Evolutionary conservation across 345 rosid species (phyloP), one percentile per base, ranked within the genome.

Genomic region (Acer saccharum): DNA sequence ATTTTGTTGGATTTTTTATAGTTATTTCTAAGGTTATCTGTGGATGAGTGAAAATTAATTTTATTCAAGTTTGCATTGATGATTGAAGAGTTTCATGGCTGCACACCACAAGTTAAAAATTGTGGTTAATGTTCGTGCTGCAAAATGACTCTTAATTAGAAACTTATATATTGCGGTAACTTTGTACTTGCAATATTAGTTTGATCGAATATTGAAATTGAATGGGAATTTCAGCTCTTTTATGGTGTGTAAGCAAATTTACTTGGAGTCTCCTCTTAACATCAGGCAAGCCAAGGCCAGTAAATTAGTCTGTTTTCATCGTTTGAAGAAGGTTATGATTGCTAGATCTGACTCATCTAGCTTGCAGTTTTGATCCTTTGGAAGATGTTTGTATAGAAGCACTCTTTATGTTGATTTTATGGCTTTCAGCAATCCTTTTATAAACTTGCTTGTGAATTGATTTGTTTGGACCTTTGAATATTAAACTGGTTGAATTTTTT

Each of bases 331-430:
- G 41, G 11, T n/a, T 57, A 48, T 16, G 0, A 17, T 54, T 61
- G 17, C 63, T 23, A 4, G 63, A 48, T 73, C 23, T 10, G 7
- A 1, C 16, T 23, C 3, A 3, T 20, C 54, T 3, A 20, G 65
- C 7, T 72, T 48, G 23, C 32, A 14, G 7, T 50, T 39, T 60
- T 21, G 25, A 43, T 43, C 21, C 5, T 16, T 9, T 23, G 68
- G 39, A 8, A 10, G 41, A 73, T 73, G 21, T 43, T 61, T 10
- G 9, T 14, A 12, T 61, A 41, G 55, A 43, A 73, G 29, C 18
- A 20, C 44, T 60, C 50, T n/a, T 57, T 43, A n/a, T 69, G 32
- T 39, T 71, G 74, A 71, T 57, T 50, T 39, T 9, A 58, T 57
- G 60, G 17, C 16, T 73, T 13, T 58, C 3, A 20, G 54, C 75